Percentiles rank a stretch among this genome's conserved stretches.
Evolutionary conservation across 495 filamentous ascomycete species (phyloP).

Genomic region (Venustampulla echinocandica): DNA sequence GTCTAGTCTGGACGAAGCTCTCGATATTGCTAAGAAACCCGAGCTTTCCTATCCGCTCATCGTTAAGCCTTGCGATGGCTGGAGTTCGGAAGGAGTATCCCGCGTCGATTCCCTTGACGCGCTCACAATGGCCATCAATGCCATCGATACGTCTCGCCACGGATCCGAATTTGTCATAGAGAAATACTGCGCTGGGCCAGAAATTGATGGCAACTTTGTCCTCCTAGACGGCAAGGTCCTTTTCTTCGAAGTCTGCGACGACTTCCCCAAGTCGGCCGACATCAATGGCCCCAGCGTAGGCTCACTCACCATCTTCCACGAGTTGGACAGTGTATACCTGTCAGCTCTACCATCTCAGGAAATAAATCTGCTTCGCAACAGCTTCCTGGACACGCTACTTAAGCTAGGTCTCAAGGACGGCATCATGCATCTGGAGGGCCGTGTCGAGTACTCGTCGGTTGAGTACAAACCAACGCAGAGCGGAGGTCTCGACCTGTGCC

Average conservation of each 20-base stretch:
- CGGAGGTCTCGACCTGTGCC: not conserved
- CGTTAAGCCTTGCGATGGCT: slow-evolving; percentile 38
- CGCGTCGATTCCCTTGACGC: slow-evolving; percentile 27
- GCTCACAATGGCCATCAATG: slow-evolving; percentile 11
- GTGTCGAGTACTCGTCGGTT: not conserved
- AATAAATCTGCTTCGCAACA: not conserved
- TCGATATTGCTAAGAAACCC: slow-evolving; percentile 5
- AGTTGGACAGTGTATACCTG: slow-evolving; percentile 8
- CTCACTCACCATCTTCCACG: not conserved
- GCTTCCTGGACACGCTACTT: not conserved
- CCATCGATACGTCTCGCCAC: not conserved
- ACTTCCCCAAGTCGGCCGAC: not conserved
- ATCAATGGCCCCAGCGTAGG: not conserved
- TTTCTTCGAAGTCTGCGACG: not conserved
- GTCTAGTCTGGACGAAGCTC: slow-evolving; percentile 16
- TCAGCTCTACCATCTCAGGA: slow-evolving; percentile 2
- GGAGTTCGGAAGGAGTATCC: slow-evolving; percentile 35
- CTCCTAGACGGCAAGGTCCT: slow-evolving; percentile 1
- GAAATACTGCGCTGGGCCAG: slow-evolving; percentile 1
- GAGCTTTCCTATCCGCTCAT: slow-evolving; percentile 32
- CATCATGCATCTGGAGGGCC: not conserved
- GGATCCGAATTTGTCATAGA: not conserved
- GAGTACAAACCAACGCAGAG: not conserved
- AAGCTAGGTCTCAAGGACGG: not conserved
- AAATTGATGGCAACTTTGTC: not conserved